Evolutionary conservation across 192 early-diverging fungal species (phyloP), one percentile per base, ranked within the genome.

Genomic region (Tieghemiomyces parasiticus): DNA sequence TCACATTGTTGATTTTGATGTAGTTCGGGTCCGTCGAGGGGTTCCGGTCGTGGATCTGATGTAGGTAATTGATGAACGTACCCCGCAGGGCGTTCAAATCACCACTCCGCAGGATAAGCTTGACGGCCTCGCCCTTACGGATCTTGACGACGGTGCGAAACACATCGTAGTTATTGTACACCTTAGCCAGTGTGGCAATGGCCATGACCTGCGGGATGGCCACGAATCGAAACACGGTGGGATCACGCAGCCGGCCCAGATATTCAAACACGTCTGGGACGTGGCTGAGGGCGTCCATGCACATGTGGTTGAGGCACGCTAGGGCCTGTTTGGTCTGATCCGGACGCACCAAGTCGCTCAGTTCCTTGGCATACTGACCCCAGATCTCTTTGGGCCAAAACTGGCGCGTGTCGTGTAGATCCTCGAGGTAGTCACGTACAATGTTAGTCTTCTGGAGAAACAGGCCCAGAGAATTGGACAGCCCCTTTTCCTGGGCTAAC

Each of bases 151-250:
- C 84, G 50, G 71, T 74, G 2, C 81, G 78, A 62, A 89, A 95
- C 19, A 97, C 70, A 35, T 74, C 69, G 46, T 81, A 68, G 70
- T 94, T 94, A 72, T 92, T 89, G 69, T 88, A 95, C 53, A 93
- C 85, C 52, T 90, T 60, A 28, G 80, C 75, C 22, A 99, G 69
- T 1, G 93, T 88, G 29, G 96, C 85, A 64, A 99, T 90, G 14
- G 96, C 96, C 96, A 97, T 97, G 20, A 95, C 85, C 78, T 99
- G 95, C n/a, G 96, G 96, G 60, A 99, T 99, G 16, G 96, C 96
- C 65, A 89, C 90, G 68, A 97, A 97, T 63, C 81, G 84, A 70
- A 97, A 91, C 44, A 92, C 82, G 1, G 83, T 80, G 26, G 80
- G 83, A 59, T 97, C 85, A 50, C 74, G 65, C 52, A 99, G 74